Evolutionary conservation across 1,284 basidiomycete species (phyloP).

Genomic region (Kalmanozyma brasiliensis): DNA sequence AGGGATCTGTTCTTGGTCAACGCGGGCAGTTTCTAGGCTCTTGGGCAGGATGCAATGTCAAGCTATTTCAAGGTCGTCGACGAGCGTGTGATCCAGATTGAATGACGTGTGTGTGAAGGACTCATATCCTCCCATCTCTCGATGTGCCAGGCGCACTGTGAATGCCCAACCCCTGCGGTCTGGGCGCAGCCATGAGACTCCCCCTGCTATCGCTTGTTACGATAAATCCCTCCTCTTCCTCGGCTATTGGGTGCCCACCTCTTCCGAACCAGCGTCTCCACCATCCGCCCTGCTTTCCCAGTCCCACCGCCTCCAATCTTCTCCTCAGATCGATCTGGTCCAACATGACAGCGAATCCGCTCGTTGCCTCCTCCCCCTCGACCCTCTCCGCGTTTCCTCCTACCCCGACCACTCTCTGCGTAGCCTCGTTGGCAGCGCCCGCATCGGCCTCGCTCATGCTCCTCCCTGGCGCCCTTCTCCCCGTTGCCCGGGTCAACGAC

Average conservation of each 20-base stretch:
- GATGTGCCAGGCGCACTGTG: too few species aligned
- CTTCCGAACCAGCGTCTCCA: background rate
- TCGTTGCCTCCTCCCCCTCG: conserved; percentile 8
- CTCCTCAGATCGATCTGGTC: conserved; percentile 33
- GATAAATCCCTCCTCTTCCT: conserved; percentile 1
- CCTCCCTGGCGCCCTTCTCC: conserved; percentile 11
- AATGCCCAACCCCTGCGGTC: conserved; percentile 3
- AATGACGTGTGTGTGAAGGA: background rate
- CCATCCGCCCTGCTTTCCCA: conserved; percentile 3
- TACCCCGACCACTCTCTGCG: too few species aligned
- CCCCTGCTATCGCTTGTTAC: conserved; percentile 34
- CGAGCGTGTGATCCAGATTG: too few species aligned
- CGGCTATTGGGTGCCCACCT: too few species aligned
- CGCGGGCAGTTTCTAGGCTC: conserved; percentile 54
- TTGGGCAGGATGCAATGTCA: too few species aligned
- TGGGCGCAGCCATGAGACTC: conserved; percentile 28
- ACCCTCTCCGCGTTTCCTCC: background rate
- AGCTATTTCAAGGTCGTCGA: too few species aligned
- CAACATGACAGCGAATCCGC: conserved; percentile 23
- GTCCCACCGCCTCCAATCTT: conserved; percentile 21
- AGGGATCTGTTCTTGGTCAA: conserved; percentile 74
- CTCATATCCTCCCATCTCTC: background rate
- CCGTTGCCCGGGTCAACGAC: conserved; percentile 9
- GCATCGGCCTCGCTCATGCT: conserved; percentile 42
- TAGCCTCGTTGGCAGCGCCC: conserved; percentile 1